Evolutionary conservation across 768 basidiomycete species (phyloP).

Genomic region (Mycena vulgaris): DNA sequence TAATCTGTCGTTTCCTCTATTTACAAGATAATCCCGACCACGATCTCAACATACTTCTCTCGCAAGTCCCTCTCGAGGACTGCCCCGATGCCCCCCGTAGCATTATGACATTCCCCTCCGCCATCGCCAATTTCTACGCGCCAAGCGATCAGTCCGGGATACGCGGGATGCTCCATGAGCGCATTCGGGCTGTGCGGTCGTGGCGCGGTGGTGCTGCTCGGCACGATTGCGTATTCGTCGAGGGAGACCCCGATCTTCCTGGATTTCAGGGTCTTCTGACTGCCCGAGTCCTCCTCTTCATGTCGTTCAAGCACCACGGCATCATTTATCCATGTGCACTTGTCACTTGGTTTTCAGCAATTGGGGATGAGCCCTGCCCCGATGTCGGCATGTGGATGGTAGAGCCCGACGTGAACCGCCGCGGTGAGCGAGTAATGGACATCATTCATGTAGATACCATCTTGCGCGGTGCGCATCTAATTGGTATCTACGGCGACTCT

Average conservation of each 20-base stretch:
- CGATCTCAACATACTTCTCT: conserved; percentile 15
- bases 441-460: conserved; percentile 39
- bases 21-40: conserved; percentile 38
- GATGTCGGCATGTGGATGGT: conserved; percentile 50
- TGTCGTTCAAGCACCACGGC: conserved; percentile 40
- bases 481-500: conserved; percentile 35
- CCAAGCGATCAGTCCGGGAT: conserved; percentile 54
- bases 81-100: conserved; percentile 31
- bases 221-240: conserved; percentile 49
- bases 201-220: conserved; percentile 47
- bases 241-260: conserved; percentile 25
- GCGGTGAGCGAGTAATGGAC: background rate
- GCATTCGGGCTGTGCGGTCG: conserved; percentile 45
- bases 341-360: conserved; percentile 41
- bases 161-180: conserved; percentile 47
- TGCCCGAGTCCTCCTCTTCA: conserved; percentile 44
- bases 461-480: conserved; percentile 37
- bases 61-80: conserved; percentile 31
- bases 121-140: conserved; percentile 48
- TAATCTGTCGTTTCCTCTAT: no score
- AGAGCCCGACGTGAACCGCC: conserved; percentile 40
- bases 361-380: conserved; percentile 40
- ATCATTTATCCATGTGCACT: conserved; percentile 44
- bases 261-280: conserved; percentile 46
- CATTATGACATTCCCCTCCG: conserved; percentile 45